phyloP scores from a whole-genome alignment of 176 grass and related monocot species.

The Calamus simplicifolius region DNA sequence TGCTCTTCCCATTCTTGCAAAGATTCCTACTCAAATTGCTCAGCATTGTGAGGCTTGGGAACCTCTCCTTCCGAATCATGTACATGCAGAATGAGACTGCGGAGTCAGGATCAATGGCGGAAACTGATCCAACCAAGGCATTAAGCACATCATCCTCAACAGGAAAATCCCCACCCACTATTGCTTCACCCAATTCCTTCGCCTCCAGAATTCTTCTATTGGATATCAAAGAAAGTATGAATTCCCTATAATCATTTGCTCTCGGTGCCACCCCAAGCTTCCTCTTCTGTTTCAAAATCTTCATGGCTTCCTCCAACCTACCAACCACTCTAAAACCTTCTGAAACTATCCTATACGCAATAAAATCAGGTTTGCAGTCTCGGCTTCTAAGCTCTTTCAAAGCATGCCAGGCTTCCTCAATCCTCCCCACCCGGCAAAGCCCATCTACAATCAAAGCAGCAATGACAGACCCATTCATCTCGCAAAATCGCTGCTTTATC shows the following conservation, averaged over 20 bases:
- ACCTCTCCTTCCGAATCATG: constrained; percentile 48
- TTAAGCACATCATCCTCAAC: constrained; percentile 59
- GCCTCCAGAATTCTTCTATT: constrained; percentile 44
- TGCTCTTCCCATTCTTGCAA: constrained; percentile 52
- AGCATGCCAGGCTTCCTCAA: constrained; percentile 57
- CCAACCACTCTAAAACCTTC: constrained; percentile 39
- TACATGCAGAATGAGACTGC: constrained; percentile 64
- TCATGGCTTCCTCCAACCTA: constrained; percentile 45
- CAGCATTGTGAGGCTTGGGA: constrained; percentile 37
- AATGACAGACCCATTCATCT: constrained; percentile 47
- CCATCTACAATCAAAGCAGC: constrained; percentile 40
- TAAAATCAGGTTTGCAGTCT: constrained; percentile 76
- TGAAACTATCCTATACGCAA: constrained; percentile 69
- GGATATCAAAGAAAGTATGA: constrained; percentile 45
- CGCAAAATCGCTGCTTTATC: neutral
- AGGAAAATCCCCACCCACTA: constrained; percentile 63
- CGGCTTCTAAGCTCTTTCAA: constrained; percentile 44
- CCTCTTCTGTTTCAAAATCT: constrained; percentile 81
- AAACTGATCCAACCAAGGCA: constrained; percentile 46
- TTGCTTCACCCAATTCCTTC: constrained; percentile 64
- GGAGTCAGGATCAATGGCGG: constrained; percentile 46
- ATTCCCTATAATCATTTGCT: constrained; percentile 52
- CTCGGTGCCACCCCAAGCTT: constrained; percentile 73
- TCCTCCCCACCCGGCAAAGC: constrained; percentile 40
- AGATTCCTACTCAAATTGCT: constrained; percentile 43